Base-by-base conservation (phyloP, 148 eudicot species). In the Vaccinium myrtillus region DNA sequence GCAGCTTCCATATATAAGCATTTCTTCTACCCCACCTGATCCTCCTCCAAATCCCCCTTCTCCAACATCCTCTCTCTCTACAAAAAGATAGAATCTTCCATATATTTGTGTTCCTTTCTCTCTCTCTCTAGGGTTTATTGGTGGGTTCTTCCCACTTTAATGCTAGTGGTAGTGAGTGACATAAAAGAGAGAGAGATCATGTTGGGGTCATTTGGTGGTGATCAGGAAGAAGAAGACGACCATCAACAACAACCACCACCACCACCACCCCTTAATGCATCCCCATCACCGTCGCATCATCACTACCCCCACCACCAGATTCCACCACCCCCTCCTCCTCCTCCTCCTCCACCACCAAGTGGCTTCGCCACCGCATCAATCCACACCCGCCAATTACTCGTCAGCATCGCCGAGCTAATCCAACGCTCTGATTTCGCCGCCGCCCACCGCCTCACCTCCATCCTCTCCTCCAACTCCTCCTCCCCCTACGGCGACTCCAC, bases 351-450 rank as follows among this genome's bases (percentile, higher is more conserved):
- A 2, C 73, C 15, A 11, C 73, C 71, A n/a, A 32, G 71, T 65
- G 67, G 51, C 58, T 71, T 36, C 70, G 78, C 85, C 48, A 58
- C 90, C 32, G 85, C 93, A 58, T 87, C 91, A 4, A 59, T 83
- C 82, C 92, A 91, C 74, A 87, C 92, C 70, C 93, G 94, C 48
- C 94, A 94, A 70, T 73, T 96, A 39, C 90, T 96, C 30, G 75
- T 92, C 2, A 92, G 87, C 69, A 92, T 95, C 79, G 98, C 98
- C 23, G 97, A 94, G 86, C 82, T 93, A 11, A 87, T 96, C 4
- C 88, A 94, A 19, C 82, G 90, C 1, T 88, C 90, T 2, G 97
- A 96, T 79, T 88, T 88, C 88, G 77, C 91, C 36, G 90, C 94
- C n/a, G 98, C 97, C 9, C 89, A 86, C 84, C 92, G 94, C n/a